Base-by-base conservation (phyloP, 257 asterid genomes). In the Schizonepeta tenuifolia region DNA sequence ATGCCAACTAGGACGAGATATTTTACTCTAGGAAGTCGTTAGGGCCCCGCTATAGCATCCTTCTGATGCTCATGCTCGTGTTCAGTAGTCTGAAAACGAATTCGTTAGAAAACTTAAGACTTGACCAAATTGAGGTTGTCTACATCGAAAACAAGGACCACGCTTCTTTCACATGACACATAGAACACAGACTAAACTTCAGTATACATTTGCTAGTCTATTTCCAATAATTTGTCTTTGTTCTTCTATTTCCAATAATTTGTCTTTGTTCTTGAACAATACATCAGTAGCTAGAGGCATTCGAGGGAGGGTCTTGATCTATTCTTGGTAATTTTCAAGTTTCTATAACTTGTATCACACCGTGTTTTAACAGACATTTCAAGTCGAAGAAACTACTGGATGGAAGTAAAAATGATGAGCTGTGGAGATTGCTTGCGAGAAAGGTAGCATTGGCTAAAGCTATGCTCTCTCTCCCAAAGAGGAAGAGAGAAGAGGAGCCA, bases 371-470 rank as follows among this genome's bases (percentile, higher is more conserved):
- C 93, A 92, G 97, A 67, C 88, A 88, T 77, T 88, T 92, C 83
- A 86, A 85, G 76, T 40, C 87, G 43, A 89, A 86, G 87, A 82
- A 15, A 33, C 79, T 75, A 63, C 80, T 70, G 50, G 75, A 69
- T 60, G 67, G 55, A 61, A 78, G 73, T 63, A 79, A 77, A 15
- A 82, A 70, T 0, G 95, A 87, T 26, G 78, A 77, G 15, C 79
- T 82, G 75, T 92, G 97, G 97, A 81, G 75, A 64, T 77, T 88
- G 49, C 91, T 92, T 1, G 96, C 80, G 70, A 85, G 77, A 40
- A 92, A 90, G 83, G 97, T 92, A 64, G 77, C 65, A 2, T 85
- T 90, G 12, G 96, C 93, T 5, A 89, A 80, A 75, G 83, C 88
- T 40, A 77, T 86, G 1, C 46, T 86, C 73, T 79, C 91, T 62